A percentile compares a stretch with the other conserved stretches of the same genome.
phyloP scores from a whole-genome alignment of 805 yeast genomes.

The Scheffersomyces lignosus region DNA sequence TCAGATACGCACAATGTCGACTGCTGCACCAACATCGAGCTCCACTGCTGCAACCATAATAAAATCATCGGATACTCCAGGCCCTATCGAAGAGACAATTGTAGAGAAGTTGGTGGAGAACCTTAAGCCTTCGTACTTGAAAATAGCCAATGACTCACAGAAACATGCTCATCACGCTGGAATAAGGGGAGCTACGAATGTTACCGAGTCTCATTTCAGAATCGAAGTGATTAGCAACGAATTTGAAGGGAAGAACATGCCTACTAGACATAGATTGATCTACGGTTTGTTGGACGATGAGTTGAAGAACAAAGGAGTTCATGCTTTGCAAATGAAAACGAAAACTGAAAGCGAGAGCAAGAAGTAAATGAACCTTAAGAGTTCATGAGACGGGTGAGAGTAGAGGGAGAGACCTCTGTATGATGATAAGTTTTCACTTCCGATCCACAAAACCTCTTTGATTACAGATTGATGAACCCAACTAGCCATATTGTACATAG shows the following conservation, averaged over 20 bases:
- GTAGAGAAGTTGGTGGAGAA: slow-evolving; percentile 39
- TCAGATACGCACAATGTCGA: too few relatives aligned
- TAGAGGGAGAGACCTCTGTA: too few relatives aligned
- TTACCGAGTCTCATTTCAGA: slow-evolving; percentile 79
- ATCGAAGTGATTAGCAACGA: slow-evolving; percentile 68
- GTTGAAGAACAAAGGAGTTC: slow-evolving; percentile 68
- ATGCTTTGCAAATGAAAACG: slow-evolving; percentile 84
- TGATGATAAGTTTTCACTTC: too few relatives aligned
- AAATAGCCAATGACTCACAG: slow-evolving; percentile 76
- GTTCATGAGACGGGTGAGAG: too few relatives aligned
- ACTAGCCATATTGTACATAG: too few relatives aligned
- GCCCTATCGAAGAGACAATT: slow-evolving; percentile 54
- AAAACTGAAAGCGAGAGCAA: slow-evolving; percentile 51
- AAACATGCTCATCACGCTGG: slow-evolving; percentile 89
- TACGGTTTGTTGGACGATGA: slow-evolving; percentile 73
- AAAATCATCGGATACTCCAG: slow-evolving; percentile 21
- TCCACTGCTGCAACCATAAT: slow-evolving; percentile 6
- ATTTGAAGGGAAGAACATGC: slow-evolving; percentile 64
- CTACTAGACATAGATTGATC: slow-evolving; percentile 76
- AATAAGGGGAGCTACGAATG: slow-evolving; percentile 68
- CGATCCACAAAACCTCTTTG: too few relatives aligned
- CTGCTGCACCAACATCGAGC: too few relatives aligned
- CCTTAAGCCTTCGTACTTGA: slow-evolving; percentile 47
- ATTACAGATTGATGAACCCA: too few relatives aligned
- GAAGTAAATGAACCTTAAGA: too few relatives aligned